Base-by-base conservation (phyloP, 352 stramenopile genomes). In the Phytophthora hybrid region DNA sequence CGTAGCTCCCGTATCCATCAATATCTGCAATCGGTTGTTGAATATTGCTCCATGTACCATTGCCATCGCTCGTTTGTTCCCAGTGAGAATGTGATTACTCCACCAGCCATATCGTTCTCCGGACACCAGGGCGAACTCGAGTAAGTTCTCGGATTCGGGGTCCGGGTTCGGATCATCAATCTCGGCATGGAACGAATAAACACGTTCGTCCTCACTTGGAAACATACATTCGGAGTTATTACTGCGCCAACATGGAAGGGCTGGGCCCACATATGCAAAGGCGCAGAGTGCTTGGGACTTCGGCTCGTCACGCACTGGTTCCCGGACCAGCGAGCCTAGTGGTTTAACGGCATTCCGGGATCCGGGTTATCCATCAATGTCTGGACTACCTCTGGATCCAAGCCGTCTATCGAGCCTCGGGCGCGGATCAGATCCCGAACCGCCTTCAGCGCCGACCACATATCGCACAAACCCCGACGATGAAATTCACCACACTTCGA, bases 1-100 rank as follows among this genome's bases (percentile, higher is more conserved):
- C 0, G 65, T 66, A 13, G 69, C 66, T 18, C 73, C 73, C 0
- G 73, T 65, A 46, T 79, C 68, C 6, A 79, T 49, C 3, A 79
- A 19, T 11, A 76, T 66, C 8, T 9, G 23, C 4, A 26, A 13
- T 10, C 68, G 62, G 16, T 52, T 32, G 11, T 79, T 44, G 4
- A 44, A 44, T 11, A 44, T 44, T 16, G 37, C 37, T 44, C 37
- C 37, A 44, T 44, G 37, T 44, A 44, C 37, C 37, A 44, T 44
- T 2, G 53, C 41, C 41, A 57, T 62, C 14, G 19, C 41, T 47
- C 41, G 21, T 23, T 57, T 32, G 14, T 34, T 4, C 32, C 46
- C n/a, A n/a, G 19, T 26, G 16, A 59, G 14, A 8, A 31, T 29
- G 44, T 76, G 47, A 46, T 56, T 18, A 11, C 14, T 46, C 69